Conservation (phyloP, 202 grass and related monocot genomes). For the Zoysia matrella region DNA sequence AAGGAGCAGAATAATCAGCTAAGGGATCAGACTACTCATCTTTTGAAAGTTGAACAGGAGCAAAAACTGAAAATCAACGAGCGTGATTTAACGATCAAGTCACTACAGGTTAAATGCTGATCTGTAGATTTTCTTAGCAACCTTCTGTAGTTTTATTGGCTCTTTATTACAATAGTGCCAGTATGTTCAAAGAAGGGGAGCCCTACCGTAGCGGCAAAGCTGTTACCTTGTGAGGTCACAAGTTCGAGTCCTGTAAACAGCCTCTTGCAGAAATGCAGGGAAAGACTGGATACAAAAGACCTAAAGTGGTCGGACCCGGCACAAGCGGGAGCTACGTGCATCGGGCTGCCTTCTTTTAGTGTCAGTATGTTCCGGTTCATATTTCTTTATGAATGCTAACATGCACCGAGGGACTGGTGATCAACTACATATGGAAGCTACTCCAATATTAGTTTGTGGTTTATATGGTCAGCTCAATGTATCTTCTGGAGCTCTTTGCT, state of each 20-base stretch:
- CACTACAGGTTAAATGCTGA: conserved; percentile 70
- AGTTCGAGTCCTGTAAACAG: no score
- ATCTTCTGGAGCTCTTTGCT: conserved; percentile 10
- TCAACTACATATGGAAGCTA: neutral
- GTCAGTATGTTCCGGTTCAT: neutral
- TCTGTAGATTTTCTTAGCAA: conserved; percentile 23
- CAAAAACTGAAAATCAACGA: conserved; percentile 86
- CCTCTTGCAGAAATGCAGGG: no score
- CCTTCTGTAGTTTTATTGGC: conserved; percentile 17
- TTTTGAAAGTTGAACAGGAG: conserved; percentile 84
- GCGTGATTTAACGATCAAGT: conserved; percentile 79
- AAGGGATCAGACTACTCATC: conserved; percentile 75
- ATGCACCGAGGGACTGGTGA: neutral
- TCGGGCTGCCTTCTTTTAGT: no score
- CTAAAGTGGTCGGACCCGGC: no score
- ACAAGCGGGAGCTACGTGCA: no score
- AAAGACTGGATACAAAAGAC: no score
- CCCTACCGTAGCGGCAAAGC: no score
- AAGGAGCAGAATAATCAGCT: conserved; percentile 92
- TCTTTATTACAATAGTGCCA: no score
- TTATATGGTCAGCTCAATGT: conserved; percentile 30
- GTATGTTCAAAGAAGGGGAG: no score
- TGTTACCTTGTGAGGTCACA: no score
- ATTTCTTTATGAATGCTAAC: conserved; percentile 3
- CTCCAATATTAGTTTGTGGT: conserved; percentile 15